Percentiles rank a stretch among this genome's conserved stretches.
phyloP scores from a whole-genome alignment of 768 basidiomycete species.

The Trametes cingulata region DNA sequence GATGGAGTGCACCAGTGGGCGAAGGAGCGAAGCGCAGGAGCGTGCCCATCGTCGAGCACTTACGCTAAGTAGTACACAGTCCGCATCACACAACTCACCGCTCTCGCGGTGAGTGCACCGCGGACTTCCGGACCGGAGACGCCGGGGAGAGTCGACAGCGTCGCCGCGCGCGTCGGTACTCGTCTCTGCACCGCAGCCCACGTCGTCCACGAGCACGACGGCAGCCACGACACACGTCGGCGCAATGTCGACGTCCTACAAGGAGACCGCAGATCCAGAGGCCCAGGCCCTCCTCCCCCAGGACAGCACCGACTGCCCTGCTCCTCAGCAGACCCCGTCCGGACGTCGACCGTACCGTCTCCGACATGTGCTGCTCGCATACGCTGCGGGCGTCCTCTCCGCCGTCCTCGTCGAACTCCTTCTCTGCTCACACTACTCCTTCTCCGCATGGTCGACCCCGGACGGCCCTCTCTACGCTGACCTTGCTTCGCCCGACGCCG shows the following conservation, averaged over 20 bases:
- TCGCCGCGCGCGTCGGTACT: not conserved
- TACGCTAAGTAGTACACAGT: too few relatives aligned
- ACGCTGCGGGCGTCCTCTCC: constrained; percentile 48
- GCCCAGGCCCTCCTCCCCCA: constrained; percentile 15
- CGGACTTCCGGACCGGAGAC: too few relatives aligned
- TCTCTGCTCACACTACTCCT: constrained; percentile 44
- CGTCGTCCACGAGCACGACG: constrained; percentile 2
- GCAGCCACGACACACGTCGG: not conserved
- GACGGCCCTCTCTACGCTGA: constrained; percentile 29
- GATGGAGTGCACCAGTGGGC: constrained; percentile 91
- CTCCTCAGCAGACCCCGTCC: constrained; percentile 10
- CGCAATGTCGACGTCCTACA: constrained; percentile 17
- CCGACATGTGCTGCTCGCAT: constrained; percentile 20
- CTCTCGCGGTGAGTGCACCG: not conserved
- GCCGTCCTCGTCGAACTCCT: constrained; percentile 53
- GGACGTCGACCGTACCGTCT: constrained; percentile 7
- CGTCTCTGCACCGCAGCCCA: not conserved
- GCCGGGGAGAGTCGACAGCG: too few relatives aligned
- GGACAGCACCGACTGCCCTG: not conserved
- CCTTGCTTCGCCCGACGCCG: constrained; percentile 66
- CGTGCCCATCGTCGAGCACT: not conserved
- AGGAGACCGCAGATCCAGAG: constrained; percentile 14
- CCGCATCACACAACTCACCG: too few relatives aligned
- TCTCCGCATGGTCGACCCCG: constrained; percentile 15
- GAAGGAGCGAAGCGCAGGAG: constrained; percentile 95